Evolutionary conservation across 2,329 filamentous ascomycete species (phyloP), one percentile per base, ranked within the genome.

Genomic region (Aureobasidium pullulans): DNA sequence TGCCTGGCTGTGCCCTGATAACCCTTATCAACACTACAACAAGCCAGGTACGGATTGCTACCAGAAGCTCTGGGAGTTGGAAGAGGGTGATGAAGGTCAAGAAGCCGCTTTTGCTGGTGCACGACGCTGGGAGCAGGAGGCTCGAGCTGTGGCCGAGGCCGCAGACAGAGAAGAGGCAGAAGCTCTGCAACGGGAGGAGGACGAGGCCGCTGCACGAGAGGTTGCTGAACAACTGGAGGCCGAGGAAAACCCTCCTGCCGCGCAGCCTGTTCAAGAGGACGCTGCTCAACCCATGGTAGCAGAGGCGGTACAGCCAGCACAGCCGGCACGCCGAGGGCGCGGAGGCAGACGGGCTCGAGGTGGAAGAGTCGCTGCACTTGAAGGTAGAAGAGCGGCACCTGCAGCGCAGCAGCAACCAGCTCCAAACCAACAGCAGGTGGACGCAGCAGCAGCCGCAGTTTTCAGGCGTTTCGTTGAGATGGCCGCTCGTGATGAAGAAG

Each of bases 1-100:
- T 0, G 81, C 85, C n/a, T 97, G 90, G 88, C 80, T 99, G 43
- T 82, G 87, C 59, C 84, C 88, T 0, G 79, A 76, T 16, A 94
- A 96, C 66, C 92, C 92, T 1, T 97, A 97, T 69, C 76, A 81
- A 58, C 94, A 99, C 72, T 99, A 92, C 76, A 96, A 96, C 69
- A 80, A 84, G 54, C 78, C 81, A 15, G 88, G 84, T 1, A 77
- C 77, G 10, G 62, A 61, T 0, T 99, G 94, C 70, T 95, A 87
- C 68, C 88, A 89, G 79, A 85, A 90, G 4, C 77, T 99, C 2
- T 97, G 92, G 91, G 94, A 96, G 68, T 76, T 95, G 28, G 90
- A 95, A 71, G 84, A 82, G 47, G 92, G 92, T 0, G 91, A 96
- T 65, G 68, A 74, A 7, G 81, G 76, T 1, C 70, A 78, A 67